Percentiles rank a stretch among this genome's conserved stretches.
Evolutionary conservation across 148 eudicot species (phyloP).

Genomic region (Selenicereus undatus): DNA sequence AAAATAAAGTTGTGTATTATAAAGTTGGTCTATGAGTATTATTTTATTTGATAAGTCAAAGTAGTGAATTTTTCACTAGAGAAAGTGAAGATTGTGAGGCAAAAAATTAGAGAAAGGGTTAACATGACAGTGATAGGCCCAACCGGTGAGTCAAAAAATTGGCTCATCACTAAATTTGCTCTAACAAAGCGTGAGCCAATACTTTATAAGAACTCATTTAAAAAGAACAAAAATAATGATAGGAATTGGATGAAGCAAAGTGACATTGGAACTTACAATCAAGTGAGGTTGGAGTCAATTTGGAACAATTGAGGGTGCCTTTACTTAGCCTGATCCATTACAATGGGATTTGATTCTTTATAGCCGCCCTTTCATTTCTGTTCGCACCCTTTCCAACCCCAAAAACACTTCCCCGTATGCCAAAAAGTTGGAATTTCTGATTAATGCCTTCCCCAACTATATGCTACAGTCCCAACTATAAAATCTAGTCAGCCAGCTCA

Average conservation of each 20-base stretch:
- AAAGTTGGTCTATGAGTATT: too few relatives aligned
- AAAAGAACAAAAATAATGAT: too few relatives aligned
- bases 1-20: too few relatives aligned
- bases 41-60: too few relatives aligned
- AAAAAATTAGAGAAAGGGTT: too few relatives aligned
- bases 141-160: too few relatives aligned
- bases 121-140: too few relatives aligned
- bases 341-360: background rate
- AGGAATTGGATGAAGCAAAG: background rate
- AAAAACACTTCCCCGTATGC: background rate
- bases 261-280: background rate
- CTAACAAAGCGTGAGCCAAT: too few relatives aligned
- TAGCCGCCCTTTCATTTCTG: slow-evolving; percentile 24
- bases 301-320: background rate
- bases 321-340: background rate
- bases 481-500: background rate
- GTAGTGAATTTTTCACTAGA: too few relatives aligned
- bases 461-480: background rate
- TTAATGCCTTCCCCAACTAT: background rate
- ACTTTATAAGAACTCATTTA: too few relatives aligned
- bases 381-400: slow-evolving; percentile 16
- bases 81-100: too few relatives aligned
- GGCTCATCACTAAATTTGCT: too few relatives aligned
- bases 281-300: background rate
- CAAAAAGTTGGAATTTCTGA: background rate